phyloP scores from a whole-genome alignment of 805 yeast species.

The Candida alai region DNA sequence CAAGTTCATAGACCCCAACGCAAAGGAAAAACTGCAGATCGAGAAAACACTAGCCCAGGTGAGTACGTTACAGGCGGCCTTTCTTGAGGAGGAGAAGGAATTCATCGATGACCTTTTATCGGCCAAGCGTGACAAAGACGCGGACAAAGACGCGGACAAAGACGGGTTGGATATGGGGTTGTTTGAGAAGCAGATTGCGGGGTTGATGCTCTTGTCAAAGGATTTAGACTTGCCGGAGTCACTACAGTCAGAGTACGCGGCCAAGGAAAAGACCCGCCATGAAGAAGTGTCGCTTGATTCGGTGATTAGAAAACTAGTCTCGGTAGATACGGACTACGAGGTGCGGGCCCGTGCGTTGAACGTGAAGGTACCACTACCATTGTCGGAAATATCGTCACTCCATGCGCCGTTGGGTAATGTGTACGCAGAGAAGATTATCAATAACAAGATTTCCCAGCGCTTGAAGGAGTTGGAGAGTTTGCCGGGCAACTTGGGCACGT shows the following conservation, averaged over 20 bases:
- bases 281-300: slow-evolving; percentile 6
- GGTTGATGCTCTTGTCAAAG: slow-evolving; percentile 59
- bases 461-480: slow-evolving; percentile 57
- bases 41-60: slow-evolving; percentile 28
- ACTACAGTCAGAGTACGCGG: slow-evolving; percentile 35
- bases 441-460: slow-evolving; percentile 53
- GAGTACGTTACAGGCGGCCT: slow-evolving; percentile 22
- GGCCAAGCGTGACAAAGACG: too few relatives aligned
- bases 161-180: slow-evolving; percentile 38
- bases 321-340: slow-evolving; percentile 16
- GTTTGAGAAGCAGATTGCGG: slow-evolving; percentile 56
- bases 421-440: slow-evolving; percentile 50
- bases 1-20: slow-evolving; percentile 20
- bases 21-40: slow-evolving; percentile 20
- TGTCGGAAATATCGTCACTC: slow-evolving; percentile 23
- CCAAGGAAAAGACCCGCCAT: slow-evolving; percentile 4
- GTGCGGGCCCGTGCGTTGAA: slow-evolving; percentile 41
- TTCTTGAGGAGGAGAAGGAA: slow-evolving; percentile 18
- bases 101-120: slow-evolving; percentile 16
- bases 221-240: slow-evolving; percentile 62
- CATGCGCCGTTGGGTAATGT: slow-evolving; percentile 45
- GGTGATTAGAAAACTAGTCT: slow-evolving; percentile 5
- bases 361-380: slow-evolving; percentile 20
- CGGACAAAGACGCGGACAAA: slow-evolving; percentile 6
- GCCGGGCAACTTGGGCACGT: slow-evolving; percentile 70